Percentiles rank a stretch among this genome's conserved stretches.
Conservation (phyloP, 2,329 filamentous ascomycete species). For the Aspergillus niger region DNA sequence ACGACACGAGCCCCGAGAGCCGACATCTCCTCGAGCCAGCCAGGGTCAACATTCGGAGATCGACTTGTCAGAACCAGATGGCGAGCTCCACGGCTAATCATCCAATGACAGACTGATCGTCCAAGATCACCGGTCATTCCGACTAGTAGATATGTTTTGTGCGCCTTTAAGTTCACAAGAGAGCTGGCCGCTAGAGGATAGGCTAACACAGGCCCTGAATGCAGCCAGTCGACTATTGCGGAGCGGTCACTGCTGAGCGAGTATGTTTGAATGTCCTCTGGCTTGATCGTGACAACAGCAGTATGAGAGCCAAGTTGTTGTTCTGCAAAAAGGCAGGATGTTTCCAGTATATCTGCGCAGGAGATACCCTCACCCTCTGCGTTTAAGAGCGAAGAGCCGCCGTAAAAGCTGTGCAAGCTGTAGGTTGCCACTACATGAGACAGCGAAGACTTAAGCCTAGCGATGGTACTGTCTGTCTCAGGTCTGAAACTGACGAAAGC, state of each 20-base stretch:
- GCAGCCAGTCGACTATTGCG: conserved; percentile 4
- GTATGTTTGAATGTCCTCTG: neutral
- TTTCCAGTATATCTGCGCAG: neutral
- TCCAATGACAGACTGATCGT: conserved; percentile 27
- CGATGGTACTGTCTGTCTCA: neutral
- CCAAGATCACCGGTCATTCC: conserved; percentile 30
- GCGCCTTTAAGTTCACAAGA: neutral
- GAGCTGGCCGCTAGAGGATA: conserved; percentile 7
- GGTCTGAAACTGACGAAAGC: conserved; percentile 1
- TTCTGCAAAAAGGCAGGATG: neutral
- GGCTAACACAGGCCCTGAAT: neutral
- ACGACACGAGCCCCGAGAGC: conserved; percentile 13
- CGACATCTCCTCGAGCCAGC: conserved; percentile 21
- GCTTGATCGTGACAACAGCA: neutral
- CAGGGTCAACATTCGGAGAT: conserved; percentile 22
- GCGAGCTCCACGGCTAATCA: conserved; percentile 29
- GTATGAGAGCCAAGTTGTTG: neutral
- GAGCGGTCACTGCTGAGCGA: neutral
- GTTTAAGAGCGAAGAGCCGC: neutral
- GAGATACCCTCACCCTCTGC: no score
- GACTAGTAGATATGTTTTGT: conserved; percentile 27
- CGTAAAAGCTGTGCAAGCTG: neutral
- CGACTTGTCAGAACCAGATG: conserved; percentile 29
- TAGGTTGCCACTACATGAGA: neutral
- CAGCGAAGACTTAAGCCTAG: neutral